These are phyloP conservation scores for Nelumbo lutea DNA, from an alignment of 164 flowering plant species.

Conservation along the genomic window DNA sequence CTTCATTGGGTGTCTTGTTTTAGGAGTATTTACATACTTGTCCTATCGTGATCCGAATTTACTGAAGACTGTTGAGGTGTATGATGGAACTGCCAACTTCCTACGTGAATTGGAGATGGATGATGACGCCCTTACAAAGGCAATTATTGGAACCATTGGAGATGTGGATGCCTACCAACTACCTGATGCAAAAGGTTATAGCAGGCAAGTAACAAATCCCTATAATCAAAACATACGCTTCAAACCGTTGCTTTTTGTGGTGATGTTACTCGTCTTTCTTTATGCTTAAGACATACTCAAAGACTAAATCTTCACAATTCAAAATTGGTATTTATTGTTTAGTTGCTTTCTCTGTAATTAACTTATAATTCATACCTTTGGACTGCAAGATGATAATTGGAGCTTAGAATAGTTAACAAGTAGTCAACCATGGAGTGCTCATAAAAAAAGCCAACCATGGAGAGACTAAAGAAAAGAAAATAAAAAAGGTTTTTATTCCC, in stretches of 20 bases:
- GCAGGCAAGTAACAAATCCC: conserved; percentile 47
- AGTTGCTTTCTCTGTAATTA: too few relatives aligned
- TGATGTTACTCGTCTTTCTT: neutral
- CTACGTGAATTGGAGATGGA: conserved; percentile 85
- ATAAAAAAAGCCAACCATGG: too few relatives aligned
- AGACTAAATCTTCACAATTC: too few relatives aligned
- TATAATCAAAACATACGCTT: neutral
- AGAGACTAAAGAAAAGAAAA: too few relatives aligned
- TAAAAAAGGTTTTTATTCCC: too few relatives aligned
- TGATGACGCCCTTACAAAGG: conserved; percentile 81
- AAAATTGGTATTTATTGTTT: too few relatives aligned
- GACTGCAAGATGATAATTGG: too few relatives aligned
- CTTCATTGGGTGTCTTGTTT: conserved; percentile 10
- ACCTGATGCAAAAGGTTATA: conserved; percentile 99
- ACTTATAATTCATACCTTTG: too few relatives aligned
- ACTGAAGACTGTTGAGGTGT: conserved; percentile 88
- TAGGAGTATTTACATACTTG: conserved; percentile 88
- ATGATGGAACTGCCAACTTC: conserved; percentile 77
- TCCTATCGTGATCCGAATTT: conserved; percentile 98
- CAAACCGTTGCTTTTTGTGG: neutral
- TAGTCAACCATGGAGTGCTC: too few relatives aligned
- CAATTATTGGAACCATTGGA: conserved; percentile 97
- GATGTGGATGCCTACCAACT: conserved; percentile 95
- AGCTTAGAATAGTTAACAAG: too few relatives aligned
- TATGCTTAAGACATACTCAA: neutral